Conservation (phyloP, 352 stramenopile genomes). For the Phytophthora palmivora region DNA sequence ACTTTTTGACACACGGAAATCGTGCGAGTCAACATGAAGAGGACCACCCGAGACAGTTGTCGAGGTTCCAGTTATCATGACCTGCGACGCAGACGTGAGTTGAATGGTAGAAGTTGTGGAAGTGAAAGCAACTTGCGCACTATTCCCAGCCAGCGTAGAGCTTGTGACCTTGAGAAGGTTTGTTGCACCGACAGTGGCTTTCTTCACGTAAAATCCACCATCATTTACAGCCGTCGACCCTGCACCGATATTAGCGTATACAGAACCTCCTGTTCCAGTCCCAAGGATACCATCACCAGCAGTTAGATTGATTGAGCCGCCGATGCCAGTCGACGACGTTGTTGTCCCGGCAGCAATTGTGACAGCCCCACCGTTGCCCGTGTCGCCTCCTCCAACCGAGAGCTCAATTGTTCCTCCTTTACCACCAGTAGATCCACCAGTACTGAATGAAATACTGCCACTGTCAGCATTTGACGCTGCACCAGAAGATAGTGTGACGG, state of each 20-base stretch:
- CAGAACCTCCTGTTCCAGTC: slow-evolving; percentile 55
- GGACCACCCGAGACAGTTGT: slow-evolving; percentile 52
- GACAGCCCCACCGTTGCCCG: slow-evolving; percentile 41
- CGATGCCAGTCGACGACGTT: slow-evolving; percentile 32
- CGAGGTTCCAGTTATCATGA: slow-evolving; percentile 51
- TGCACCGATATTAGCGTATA: slow-evolving; percentile 43
- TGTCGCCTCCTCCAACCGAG: slow-evolving; percentile 44
- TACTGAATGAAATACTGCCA: slow-evolving; percentile 42
- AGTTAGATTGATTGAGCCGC: slow-evolving; percentile 50
- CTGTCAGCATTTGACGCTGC: slow-evolving; percentile 39
- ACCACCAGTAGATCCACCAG: slow-evolving; percentile 37
- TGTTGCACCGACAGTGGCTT: slow-evolving; percentile 27
- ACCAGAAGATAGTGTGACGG: slow-evolving; percentile 46
- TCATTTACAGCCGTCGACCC: slow-evolving; percentile 26
- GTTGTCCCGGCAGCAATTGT: slow-evolving; percentile 56
- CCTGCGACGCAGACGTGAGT: slow-evolving; percentile 41
- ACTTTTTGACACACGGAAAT: slow-evolving; percentile 46
- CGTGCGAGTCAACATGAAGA: slow-evolving; percentile 57
- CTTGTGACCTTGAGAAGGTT: slow-evolving; percentile 53
- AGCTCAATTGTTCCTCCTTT: slow-evolving; percentile 46
- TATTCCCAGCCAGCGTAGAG: slow-evolving; percentile 37
- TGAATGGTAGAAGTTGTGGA: slow-evolving; percentile 53
- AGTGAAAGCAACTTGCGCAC: slow-evolving; percentile 44
- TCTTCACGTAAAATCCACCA: slow-evolving; percentile 53
- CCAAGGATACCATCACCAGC: slow-evolving; percentile 44